Evolutionary conservation across 208 protist species (phyloP).

Genomic region (Leishmania guyanensis): DNA sequence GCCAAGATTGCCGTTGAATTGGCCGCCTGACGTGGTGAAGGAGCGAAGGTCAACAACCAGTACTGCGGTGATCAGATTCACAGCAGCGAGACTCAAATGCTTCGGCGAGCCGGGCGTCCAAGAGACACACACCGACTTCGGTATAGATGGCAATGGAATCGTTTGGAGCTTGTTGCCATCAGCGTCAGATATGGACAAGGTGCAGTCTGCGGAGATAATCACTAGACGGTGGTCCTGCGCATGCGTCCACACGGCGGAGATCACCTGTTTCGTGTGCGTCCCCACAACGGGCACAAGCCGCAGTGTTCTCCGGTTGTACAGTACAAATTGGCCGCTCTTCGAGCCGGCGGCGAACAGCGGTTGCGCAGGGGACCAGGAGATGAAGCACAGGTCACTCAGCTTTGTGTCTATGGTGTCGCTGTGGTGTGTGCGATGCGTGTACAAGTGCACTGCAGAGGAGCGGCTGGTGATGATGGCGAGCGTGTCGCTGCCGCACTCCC

Average conservation of each 20-base stretch:
- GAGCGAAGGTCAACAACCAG: constrained; percentile 53
- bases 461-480: constrained; percentile 89
- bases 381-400: constrained; percentile 83
- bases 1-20: constrained; percentile 80
- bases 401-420: constrained; percentile 86
- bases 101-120: constrained; percentile 32
- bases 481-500: constrained; percentile 87
- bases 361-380: constrained; percentile 88
- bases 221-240: constrained; percentile 73
- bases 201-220: constrained; percentile 84
- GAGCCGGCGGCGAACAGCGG: constrained; percentile 87
- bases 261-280: constrained; percentile 91
- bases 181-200: constrained; percentile 84
- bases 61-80: constrained; percentile 60
- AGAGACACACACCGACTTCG: constrained; percentile 64
- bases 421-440: constrained; percentile 66
- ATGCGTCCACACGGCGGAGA: constrained; percentile 85
- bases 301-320: constrained; percentile 94
- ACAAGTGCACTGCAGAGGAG: constrained; percentile 77
- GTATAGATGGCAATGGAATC: constrained; percentile 45
- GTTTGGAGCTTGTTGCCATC: constrained; percentile 79
- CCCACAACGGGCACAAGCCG: constrained; percentile 87
- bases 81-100: constrained; percentile 49
- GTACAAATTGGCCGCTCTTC: constrained; percentile 89
- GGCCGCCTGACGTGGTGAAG: constrained; percentile 51